Base-by-base conservation (phyloP, 2,329 filamentous ascomycete genomes). In the Ophiobolus disseminans region DNA sequence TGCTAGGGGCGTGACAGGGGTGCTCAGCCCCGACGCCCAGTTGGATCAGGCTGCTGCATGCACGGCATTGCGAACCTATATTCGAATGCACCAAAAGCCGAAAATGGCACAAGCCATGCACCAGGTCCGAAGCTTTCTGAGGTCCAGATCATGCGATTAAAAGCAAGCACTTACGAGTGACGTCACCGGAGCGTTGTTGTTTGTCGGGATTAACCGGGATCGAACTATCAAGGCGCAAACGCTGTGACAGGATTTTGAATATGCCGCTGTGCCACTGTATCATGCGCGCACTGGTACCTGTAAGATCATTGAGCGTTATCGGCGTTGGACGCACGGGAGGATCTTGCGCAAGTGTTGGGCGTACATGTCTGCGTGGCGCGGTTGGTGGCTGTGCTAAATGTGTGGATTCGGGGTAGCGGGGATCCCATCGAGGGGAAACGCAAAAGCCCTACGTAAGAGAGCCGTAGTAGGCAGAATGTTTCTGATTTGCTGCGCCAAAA, bases 21-120 rank as follows among this genome's bases (percentile, higher is more conserved):
- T 45, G 21, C 11, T 17, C 36, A 45, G 50, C 58, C 60, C 38
- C 47, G 45, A 45, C 51, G 57, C 57, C 51, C 51, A 52, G 55
- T 46, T 28, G 41, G n/a, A 16, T 14, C 30, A 32, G 3, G 30
- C 7, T 40, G 39, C 45, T 47, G 48, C 51, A 47, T 30, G n/a
- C 20, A 20, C 38, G 28, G 47, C 38, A 45, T 38, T 44, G 38
- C 47, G 46, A n/a, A n/a, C n/a, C n/a, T n/a, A n/a, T n/a, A n/a
- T n/a, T n/a, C n/a, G n/a, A n/a, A n/a, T n/a, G n/a, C n/a, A n/a
- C n/a, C n/a, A n/a, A n/a, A n/a, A n/a, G n/a, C n/a, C n/a, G n/a
- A n/a, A n/a, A n/a, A n/a, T 17, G 32, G 26, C 16, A 9, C 38
- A 14, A 30, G 28, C 22, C 17, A 31, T 45, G 42, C 34, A 39